A percentile compares a stretch with the other conserved stretches of the same genome.
Evolutionary conservation across 2,329 filamentous ascomycete genomes (phyloP).

Genomic region (Coleophoma eucalyptorum): DNA sequence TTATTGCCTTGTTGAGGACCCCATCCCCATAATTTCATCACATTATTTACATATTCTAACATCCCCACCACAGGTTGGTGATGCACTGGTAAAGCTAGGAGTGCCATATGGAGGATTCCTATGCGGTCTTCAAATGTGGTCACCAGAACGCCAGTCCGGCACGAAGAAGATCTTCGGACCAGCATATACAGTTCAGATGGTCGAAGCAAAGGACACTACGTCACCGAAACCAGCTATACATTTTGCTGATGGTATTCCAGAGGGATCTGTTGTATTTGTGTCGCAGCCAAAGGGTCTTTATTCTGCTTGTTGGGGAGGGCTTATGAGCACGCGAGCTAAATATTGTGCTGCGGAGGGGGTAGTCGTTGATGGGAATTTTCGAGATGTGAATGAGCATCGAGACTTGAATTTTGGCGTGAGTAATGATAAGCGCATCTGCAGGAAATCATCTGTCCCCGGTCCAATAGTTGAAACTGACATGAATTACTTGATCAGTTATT

Average conservation of each 20-base stretch:
- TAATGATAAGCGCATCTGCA: not conserved
- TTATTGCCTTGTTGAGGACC: no score
- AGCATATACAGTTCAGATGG: conserved; percentile 7
- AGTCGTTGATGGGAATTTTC: conserved; percentile 33
- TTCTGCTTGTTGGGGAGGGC: conserved; percentile 33
- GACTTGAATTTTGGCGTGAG: conserved; percentile 15
- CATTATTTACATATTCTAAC: no score
- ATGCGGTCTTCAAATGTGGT: conserved; percentile 1
- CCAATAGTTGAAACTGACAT: not conserved
- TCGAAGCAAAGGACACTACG: not conserved
- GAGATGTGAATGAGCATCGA: conserved; percentile 30
- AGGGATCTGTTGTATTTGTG: conserved; percentile 31
- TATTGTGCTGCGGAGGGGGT: conserved; percentile 30
- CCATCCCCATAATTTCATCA: no score
- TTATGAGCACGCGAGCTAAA: conserved; percentile 33
- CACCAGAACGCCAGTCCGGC: conserved; percentile 5
- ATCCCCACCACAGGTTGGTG: not conserved
- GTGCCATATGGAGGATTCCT: not conserved
- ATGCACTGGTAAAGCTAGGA: not conserved
- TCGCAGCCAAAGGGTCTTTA: conserved; percentile 29
- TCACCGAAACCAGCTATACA: conserved; percentile 21
- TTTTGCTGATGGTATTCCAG: conserved; percentile 30
- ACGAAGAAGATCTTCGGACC: conserved; percentile 6
- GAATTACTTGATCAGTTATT: conserved; percentile 21
- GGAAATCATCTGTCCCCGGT: not conserved